Evolutionary conservation across 306 rosid genomes (phyloP), one percentile per base, ranked within the genome.

Genomic region (Quercus berberidifolia): DNA sequence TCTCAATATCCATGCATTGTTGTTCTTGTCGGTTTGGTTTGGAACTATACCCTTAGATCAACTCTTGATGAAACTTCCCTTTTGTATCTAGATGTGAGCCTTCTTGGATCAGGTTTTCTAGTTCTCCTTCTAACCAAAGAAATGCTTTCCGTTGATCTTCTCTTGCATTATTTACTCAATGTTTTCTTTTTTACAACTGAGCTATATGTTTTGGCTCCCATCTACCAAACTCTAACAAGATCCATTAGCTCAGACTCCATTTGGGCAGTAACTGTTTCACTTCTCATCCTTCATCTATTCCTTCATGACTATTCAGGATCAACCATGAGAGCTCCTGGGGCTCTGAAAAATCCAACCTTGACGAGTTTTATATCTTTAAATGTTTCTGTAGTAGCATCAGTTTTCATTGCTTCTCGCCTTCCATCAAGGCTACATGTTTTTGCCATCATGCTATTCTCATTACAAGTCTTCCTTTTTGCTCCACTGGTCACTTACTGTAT

Each of bases 171-270:
- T 80, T 35, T 88, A 73, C 93, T 92, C 58, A 94, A 94, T 64
- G 82, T 92, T 71, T 70, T 12, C 54, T 46, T 46, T 46, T 46
- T 46, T 46, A 82, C 92, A 64, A 88, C 92, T 2, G 92, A 90
- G 21, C 78, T 92, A 70, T 92, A 86, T 87, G 88, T 87, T 81
- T 86, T 94, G 81, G 97, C 97, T 80, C 99, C 99, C 67, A 84
- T 94, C 55, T 94, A 90, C 80, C 92, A 92, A 75, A 94, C 95
- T 70, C 99, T 94, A 30, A 94, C 99, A 20, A 87, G 93, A 84
- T 92, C 97, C 75, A 94, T 94, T 28, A 92, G 93, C 84, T 92
- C 97, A 4, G 97, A 94, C 82, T 92, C 99, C 75, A 91, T 94
- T 72, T 92, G 92, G 93, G 97, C 89, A 6, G 88, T 91, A 56